A percentile compares a stretch with the other conserved stretches of the same genome.
Conservation (phyloP, 176 grass and related monocot genomes). For the Tillandsia fasciculata region DNA sequence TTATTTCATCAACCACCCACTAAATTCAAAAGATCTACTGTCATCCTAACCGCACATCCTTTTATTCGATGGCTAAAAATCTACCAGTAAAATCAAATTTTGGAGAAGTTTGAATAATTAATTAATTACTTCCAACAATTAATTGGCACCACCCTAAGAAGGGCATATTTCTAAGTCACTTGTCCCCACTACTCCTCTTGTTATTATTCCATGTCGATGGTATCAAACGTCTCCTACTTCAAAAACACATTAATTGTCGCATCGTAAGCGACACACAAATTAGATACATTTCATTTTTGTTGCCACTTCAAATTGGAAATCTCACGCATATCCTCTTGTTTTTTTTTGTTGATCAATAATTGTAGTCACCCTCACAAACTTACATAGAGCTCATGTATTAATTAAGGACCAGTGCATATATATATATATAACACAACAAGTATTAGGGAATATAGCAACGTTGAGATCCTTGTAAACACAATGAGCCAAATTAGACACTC, state of each 20-base stretch:
- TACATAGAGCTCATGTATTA: no score
- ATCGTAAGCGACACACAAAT: conserved; percentile 1
- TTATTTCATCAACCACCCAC: no score
- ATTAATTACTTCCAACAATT: not conserved
- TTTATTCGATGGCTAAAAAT: no score
- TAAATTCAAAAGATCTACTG: no score
- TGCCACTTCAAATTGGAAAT: not conserved
- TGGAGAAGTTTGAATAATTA: no score
- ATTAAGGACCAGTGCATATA: no score
- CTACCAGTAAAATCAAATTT: no score
- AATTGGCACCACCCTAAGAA: not conserved
- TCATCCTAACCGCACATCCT: no score
- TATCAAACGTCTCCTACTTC: not conserved
- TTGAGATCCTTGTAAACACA: not conserved
- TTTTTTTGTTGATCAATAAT: no score
- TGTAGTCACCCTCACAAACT: no score
- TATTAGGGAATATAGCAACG: not conserved
- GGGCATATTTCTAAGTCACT: not conserved
- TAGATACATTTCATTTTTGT: not conserved
- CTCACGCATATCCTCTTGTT: no score
- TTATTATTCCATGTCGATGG: not conserved
- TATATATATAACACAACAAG: no score
- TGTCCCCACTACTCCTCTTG: not conserved
- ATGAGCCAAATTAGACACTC: not conserved
- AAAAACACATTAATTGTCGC: not conserved